These are phyloP conservation scores for Setaria viridis DNA, from an alignment of 202 grass and related monocot genomes.

Conservation along the genomic window DNA sequence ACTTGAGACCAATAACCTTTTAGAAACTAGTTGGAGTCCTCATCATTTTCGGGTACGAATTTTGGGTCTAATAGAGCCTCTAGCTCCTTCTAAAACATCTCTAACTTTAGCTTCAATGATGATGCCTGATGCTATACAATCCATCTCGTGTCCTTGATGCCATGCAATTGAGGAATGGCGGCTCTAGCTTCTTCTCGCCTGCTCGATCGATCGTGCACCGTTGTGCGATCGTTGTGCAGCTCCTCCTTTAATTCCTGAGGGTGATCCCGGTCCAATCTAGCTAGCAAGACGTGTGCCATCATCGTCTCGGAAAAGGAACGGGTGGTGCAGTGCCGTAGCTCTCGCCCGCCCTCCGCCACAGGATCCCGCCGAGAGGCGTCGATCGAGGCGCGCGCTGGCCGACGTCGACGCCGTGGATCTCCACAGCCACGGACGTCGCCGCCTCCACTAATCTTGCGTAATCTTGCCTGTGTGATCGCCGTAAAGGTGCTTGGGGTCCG, in stretches of 20 bases:
- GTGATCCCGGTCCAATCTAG: neutral
- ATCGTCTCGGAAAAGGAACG: constrained; percentile 19
- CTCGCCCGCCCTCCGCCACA: constrained; percentile 37
- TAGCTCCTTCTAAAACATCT: too few relatives aligned
- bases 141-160: neutral
- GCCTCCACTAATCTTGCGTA: neutral
- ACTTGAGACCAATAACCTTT: too few relatives aligned
- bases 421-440: constrained; percentile 42
- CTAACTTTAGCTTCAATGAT: too few relatives aligned
- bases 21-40: too few relatives aligned
- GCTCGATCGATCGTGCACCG: neutral
- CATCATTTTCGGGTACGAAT: too few relatives aligned
- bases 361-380: constrained; percentile 10
- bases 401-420: constrained; percentile 23
- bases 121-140: too few relatives aligned
- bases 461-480: neutral
- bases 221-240: neutral
- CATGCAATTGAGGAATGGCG: neutral
- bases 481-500: neutral
- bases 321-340: constrained; percentile 1
- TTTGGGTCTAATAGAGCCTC: too few relatives aligned
- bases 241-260: neutral
- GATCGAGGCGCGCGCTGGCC: neutral
- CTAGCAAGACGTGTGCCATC: neutral
- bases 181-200: neutral